Conservation (phyloP, 306 rosid genomes). For the Hippophae rhamnoides region DNA sequence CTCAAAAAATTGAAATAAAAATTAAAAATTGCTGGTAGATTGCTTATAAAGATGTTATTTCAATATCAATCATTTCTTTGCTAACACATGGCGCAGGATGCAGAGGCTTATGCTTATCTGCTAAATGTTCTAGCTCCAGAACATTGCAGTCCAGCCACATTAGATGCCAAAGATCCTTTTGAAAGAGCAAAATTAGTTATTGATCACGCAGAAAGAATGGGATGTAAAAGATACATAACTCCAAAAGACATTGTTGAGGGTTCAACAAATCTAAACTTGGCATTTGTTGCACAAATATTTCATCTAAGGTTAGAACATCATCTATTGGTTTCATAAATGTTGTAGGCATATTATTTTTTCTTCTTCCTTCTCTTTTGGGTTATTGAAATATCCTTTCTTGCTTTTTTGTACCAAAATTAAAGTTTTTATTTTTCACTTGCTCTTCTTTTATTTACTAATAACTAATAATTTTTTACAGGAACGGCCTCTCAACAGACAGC, state of each 20-base stretch:
- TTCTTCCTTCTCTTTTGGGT: neutral
- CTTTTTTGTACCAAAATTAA: neutral
- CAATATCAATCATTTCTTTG: neutral
- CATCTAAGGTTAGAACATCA: constrained; percentile 62
- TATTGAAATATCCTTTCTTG: neutral
- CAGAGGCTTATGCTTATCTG: constrained; percentile 89
- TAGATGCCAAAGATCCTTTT: constrained; percentile 55
- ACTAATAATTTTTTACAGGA: constrained; percentile 38
- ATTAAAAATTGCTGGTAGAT: neutral
- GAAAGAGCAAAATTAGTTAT: constrained; percentile 74
- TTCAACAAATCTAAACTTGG: constrained; percentile 79
- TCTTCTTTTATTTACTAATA: neutral
- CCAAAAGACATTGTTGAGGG: constrained; percentile 80
- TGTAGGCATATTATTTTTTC: neutral
- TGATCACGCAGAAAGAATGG: constrained; percentile 96
- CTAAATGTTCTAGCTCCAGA: constrained; percentile 97
- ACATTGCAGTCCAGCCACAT: constrained; percentile 60
- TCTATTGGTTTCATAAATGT: neutral
- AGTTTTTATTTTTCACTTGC: constrained; percentile 15
- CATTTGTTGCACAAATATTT: constrained; percentile 89
- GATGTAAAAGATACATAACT: constrained; percentile 77
- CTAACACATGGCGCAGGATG: constrained; percentile 43
- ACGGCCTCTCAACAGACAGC: constrained; percentile 76
- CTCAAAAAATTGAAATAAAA: too few species aligned
- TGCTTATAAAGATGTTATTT: constrained; percentile 6